Evolutionary conservation across 148 eudicot genomes (phyloP), one percentile per base, ranked within the genome.

Genomic region (Limonium bicolor): DNA sequence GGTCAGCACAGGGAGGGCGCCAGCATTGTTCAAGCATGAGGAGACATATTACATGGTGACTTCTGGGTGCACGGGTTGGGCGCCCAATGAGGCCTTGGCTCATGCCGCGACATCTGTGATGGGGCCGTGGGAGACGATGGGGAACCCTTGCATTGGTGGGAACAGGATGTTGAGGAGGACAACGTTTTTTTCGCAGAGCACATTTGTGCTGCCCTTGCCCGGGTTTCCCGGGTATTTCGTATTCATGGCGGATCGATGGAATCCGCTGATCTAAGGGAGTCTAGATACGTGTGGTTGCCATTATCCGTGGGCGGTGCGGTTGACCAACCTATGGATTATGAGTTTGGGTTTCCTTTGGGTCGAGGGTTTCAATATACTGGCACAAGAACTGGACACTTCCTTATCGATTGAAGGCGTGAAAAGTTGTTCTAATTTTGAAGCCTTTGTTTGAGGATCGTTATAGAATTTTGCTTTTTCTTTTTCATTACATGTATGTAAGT

Each of bases 181-280:
- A 3, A 88, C 97, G 18, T 88, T 80, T 51, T 88, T 88, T 45
- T 38, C 97, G 16, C 94, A 90, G 56, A 71, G 97, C 55, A 84
- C 97, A 41, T 83, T 69, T 59, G 97, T 90, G 23, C 53, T 90
- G 28, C 97, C 97, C 25, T 23, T 90, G 46, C 74, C 76, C 0
- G 85, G 92, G 33, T 50, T 65, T 13, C 70, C 87, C 0, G 87
- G 75, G 36, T 64, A 55, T 36, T 90, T 63, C 53, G 62, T 90
- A 19, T 84, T 90, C 58, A 90, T 90, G 87, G 93, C 97, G 1
- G 93, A 90, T 63, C 45, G 97, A 46, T 90, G 97, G 97, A 90
- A 78, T 46, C 97, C 95, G 0, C 87, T 2, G 95, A 84, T 54
- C 56, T 90, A 62, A 70, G 77, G 77, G 95, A 90, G 59, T 90